A percentile compares a stretch with the other conserved stretches of the same genome.
These are phyloP conservation scores for Vicia villosa DNA, from an alignment of 306 rosid genomes.

Conservation along the genomic window DNA sequence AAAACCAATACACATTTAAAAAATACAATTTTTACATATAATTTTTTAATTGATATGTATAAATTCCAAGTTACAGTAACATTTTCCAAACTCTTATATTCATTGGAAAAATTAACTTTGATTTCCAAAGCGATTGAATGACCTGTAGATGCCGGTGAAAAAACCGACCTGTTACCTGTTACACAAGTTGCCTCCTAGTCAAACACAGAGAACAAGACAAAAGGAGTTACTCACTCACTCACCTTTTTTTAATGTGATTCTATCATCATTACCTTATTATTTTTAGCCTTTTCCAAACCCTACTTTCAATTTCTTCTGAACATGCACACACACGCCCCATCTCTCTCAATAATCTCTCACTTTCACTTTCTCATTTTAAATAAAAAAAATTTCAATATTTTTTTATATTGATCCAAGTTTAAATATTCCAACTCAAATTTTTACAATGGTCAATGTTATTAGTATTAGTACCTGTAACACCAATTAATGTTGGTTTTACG, in stretches of 20 bases:
- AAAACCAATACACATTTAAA: no score
- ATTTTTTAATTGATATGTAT: no score
- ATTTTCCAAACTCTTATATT: neutral
- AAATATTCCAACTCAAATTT: no score
- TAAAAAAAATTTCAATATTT: no score
- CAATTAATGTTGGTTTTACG: neutral
- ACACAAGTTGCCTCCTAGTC: slow-evolving; percentile 39
- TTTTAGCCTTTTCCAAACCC: slow-evolving; percentile 60
- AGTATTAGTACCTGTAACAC: no score
- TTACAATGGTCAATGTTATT: neutral
- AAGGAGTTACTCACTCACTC: neutral
- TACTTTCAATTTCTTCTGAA: slow-evolving; percentile 52
- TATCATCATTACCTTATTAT: slow-evolving; percentile 80
- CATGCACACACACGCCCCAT: slow-evolving; percentile 25
- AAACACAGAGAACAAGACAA: slow-evolving; percentile 47
- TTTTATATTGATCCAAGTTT: no score
- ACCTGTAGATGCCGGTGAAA: slow-evolving; percentile 53
- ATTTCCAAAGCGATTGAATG: slow-evolving; percentile 35
- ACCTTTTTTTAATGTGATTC: slow-evolving; percentile 47
- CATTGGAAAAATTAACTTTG: neutral
- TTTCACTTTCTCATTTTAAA: neutral
- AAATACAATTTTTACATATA: no score
- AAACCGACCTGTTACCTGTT: slow-evolving; percentile 54
- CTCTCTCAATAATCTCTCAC: neutral
- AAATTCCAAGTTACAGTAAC: slow-evolving; percentile 4